Evolutionary conservation across 1,139 yeast species (phyloP), one percentile per base, ranked within the genome.

Genomic region (Saccharomyces hybrid): DNA sequence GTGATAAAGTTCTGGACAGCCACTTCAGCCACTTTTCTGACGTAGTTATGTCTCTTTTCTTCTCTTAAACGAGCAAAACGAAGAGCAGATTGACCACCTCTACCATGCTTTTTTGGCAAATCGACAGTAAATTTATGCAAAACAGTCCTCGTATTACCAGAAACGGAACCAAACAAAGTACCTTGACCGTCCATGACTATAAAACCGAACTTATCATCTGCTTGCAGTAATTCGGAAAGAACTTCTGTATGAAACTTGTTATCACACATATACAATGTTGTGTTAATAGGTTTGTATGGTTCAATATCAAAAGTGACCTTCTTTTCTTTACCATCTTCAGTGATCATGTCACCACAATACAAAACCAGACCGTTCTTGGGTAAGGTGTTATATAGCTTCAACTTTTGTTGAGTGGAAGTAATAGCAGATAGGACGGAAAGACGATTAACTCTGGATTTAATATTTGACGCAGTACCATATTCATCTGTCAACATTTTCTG

Each of bases 111-210:
- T 78, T 93, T 93, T 64, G 99, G 99, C 69, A 93, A 80, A 73
- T 93, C 99, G 57, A 93, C 99, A 2, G 96, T 86, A 75, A 93
- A 93, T 74, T 93, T 93, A 75, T 93, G 96, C 70, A 93, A 78
- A 52, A 93, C 88, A 62, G 95, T 97, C 78, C 99, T 85, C 52
- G 96, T 91, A 77, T 93, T 93, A 73, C 99, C 99, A 52, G 95
- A 83, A 54, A 93, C 83, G n/a, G 96, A 82, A 74, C 99, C 99
- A 66, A 93, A 93, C 62, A 93, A 78, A 3, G 97, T 88, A 57
- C 99, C 99, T 72, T 90, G 90, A 88, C 99, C 99, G 75, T 93
- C 99, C 99, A 93, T 93, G 66, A 93, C 86, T 66, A 93, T 93
- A 76, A 93, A 93, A 53, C 99, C 99, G 66, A 91, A 93, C 74